Conservation (phyloP, 75 land plant genomes). For the Cryptomeria japonica region DNA sequence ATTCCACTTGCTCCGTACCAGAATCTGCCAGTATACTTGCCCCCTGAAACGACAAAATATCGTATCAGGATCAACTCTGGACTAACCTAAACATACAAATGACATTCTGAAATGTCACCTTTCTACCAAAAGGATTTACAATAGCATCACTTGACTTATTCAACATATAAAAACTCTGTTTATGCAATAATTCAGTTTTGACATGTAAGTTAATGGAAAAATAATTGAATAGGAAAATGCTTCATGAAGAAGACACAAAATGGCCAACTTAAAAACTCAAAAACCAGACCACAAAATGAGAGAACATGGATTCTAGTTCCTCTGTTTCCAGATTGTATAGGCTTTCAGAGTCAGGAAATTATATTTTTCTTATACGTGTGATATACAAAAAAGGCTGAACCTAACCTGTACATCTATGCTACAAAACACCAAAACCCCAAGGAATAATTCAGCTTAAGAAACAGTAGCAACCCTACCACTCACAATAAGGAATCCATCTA, state of each 20-base stretch:
- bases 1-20: slow-evolving; percentile 93
- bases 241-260: background rate
- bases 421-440: no score
- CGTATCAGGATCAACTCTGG: background rate
- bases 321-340: background rate
- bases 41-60: slow-evolving; percentile 41
- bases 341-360: no score
- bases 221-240: background rate
- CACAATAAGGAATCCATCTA: background rate
- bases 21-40: slow-evolving; percentile 88
- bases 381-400: no score
- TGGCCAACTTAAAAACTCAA: background rate
- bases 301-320: background rate
- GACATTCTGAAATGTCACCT: background rate
- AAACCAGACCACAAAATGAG: background rate
- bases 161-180: background rate
- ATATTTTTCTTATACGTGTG: no score
- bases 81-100: background rate
- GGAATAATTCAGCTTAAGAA: no score
- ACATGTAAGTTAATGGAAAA: background rate
- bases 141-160: background rate
- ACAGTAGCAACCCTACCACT: background rate
- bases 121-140: background rate
- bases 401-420: no score
- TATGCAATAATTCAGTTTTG: background rate